Conservation (phyloP, 2,329 filamentous ascomycete genomes). For the Sphaerulina vaccinii region DNA sequence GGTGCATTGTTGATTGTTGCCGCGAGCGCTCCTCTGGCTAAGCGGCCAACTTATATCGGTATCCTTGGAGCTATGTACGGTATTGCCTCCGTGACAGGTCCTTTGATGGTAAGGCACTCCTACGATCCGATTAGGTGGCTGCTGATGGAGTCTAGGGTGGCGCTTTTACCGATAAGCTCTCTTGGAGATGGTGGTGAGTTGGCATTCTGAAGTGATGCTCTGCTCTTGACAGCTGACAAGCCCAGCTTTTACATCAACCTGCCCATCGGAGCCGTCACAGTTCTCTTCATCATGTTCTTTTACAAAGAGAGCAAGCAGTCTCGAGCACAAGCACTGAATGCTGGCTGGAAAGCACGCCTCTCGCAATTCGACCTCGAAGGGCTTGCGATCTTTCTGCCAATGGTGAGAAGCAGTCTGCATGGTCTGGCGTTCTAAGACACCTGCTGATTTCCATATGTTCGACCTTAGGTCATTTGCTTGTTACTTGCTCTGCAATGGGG, state of each 20-base stretch:
- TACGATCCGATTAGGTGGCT: neutral
- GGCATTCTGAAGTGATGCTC: slow-evolving; percentile 39
- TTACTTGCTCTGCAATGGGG: slow-evolving; percentile 50
- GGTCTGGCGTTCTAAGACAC: neutral
- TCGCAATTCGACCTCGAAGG: slow-evolving; percentile 43
- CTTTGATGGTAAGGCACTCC: slow-evolving; percentile 48
- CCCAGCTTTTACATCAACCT: slow-evolving; percentile 38
- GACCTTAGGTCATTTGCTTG: slow-evolving; percentile 38
- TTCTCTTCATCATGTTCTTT: slow-evolving; percentile 36
- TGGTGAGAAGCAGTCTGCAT: slow-evolving; percentile 35
- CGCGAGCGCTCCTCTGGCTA: slow-evolving; percentile 39
- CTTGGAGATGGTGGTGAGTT: slow-evolving; percentile 59
- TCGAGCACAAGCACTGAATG: slow-evolving; percentile 32
- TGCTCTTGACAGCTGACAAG: slow-evolving; percentile 38
- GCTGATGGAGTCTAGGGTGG: slow-evolving; percentile 48
- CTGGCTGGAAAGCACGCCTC: slow-evolving; percentile 27
- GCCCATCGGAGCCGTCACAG: slow-evolving; percentile 34
- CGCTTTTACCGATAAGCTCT: slow-evolving; percentile 60
- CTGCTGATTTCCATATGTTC: slow-evolving; percentile 32
- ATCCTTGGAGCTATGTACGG: slow-evolving; percentile 44
- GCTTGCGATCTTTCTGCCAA: slow-evolving; percentile 39
- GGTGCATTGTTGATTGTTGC: slow-evolving; percentile 63
- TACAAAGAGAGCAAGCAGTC: slow-evolving; percentile 41
- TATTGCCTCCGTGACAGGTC: slow-evolving; percentile 56
- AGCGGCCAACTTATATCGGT: slow-evolving; percentile 13